Evolutionary conservation across 1,284 basidiomycete species (phyloP).

Genomic region (Pisolithus thermaeus): DNA sequence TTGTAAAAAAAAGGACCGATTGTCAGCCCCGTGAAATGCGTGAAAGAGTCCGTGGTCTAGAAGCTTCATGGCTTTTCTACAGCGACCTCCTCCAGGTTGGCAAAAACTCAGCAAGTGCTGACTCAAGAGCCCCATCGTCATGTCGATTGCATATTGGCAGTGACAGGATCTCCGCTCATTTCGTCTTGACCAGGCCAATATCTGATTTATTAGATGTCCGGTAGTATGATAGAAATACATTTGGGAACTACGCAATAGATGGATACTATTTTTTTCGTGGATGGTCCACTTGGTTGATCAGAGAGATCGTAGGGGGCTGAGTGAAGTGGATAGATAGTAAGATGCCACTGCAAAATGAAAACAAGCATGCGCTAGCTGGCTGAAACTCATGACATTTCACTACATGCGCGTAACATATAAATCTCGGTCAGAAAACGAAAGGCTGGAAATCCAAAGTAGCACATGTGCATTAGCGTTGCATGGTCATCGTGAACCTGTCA

Average conservation of each 20-base stretch:
- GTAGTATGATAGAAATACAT: conserved; percentile 23
- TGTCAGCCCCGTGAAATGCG: neutral
- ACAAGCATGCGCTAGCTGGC: conserved; percentile 3
- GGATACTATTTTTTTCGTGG: conserved; percentile 6
- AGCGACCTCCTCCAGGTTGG: neutral
- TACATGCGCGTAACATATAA: conserved; percentile 8
- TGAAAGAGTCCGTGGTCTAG: neutral
- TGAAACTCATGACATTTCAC: conserved; percentile 7
- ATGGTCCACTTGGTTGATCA: neutral
- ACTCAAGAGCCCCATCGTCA: neutral
- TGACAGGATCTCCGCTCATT: neutral
- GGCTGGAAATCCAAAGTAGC: neutral
- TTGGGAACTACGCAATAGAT: conserved; percentile 10
- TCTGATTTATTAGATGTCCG: conserved; percentile 11
- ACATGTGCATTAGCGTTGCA: conserved; percentile 17
- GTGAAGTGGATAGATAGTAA: conserved; percentile 16
- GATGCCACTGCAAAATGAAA: conserved; percentile 1
- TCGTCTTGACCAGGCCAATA: neutral
- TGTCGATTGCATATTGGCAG: conserved; percentile 1
- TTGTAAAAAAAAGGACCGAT: neutral
- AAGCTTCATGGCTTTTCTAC: neutral
- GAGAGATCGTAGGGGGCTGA: neutral
- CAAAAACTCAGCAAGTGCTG: neutral
- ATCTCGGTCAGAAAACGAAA: neutral
- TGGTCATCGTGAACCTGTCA: conserved; percentile 19